phyloP scores from a whole-genome alignment of 805 yeast species.

The Torulaspora franciscae region DNA sequence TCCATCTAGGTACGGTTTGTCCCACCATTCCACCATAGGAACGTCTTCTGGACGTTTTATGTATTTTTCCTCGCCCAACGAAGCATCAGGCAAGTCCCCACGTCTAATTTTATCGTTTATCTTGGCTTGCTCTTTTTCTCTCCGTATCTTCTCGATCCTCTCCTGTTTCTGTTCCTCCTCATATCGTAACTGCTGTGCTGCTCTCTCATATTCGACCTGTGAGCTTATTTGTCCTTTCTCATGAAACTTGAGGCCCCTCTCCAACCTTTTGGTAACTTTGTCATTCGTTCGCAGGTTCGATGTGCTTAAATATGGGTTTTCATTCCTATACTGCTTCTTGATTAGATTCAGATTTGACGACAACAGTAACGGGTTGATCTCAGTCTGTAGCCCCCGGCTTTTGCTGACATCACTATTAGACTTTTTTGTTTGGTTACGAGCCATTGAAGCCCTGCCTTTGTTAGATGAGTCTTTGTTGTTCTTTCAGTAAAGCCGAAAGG shows the following conservation, averaged over 20 bases:
- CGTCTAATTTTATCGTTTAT: slow-evolving; percentile 36
- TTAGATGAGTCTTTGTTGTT: background rate
- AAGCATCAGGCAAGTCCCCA: slow-evolving; percentile 44
- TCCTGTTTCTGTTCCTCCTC: slow-evolving; percentile 12
- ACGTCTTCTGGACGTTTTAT: slow-evolving; percentile 39
- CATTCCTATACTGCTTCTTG: slow-evolving; percentile 19
- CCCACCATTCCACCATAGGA: slow-evolving; percentile 89
- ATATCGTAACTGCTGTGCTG: slow-evolving; percentile 1
- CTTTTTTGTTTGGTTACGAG: background rate
- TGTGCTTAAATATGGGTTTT: slow-evolving; percentile 31
- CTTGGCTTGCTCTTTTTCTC: slow-evolving; percentile 5
- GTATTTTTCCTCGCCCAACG: slow-evolving; percentile 53
- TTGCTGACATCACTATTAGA: background rate
- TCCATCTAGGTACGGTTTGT: slow-evolving; percentile 48
- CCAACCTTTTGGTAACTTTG: slow-evolving; percentile 13
- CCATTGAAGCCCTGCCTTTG: background rate
- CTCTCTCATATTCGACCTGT: slow-evolving; percentile 17
- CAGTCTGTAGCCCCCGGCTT: slow-evolving; percentile 27
- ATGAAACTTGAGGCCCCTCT: slow-evolving; percentile 40
- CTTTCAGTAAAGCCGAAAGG: background rate
- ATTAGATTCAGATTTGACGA: slow-evolving; percentile 31
- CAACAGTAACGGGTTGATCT: slow-evolving; percentile 30
- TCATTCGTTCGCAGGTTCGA: slow-evolving; percentile 3
- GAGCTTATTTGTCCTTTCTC: slow-evolving; percentile 47
- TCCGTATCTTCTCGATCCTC: slow-evolving; percentile 37